Conservation (phyloP, 495 filamentous ascomycete genomes). For the Aspergillus asperescens region DNA sequence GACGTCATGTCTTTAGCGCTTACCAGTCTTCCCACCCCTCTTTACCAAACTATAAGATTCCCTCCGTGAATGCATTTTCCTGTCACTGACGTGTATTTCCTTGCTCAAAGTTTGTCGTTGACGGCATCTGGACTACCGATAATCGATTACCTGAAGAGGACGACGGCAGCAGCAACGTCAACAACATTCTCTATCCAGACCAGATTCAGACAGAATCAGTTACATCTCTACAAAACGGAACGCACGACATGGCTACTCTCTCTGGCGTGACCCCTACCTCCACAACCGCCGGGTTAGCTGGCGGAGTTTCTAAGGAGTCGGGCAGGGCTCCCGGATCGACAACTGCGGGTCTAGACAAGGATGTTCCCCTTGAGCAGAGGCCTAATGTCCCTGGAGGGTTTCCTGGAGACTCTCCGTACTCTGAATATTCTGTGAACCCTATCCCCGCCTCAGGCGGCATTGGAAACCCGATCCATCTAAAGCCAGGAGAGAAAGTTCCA, state of each 20-base stretch:
- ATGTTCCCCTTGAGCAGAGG: constrained; percentile 55
- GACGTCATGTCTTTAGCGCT: constrained; percentile 31
- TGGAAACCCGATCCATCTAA: constrained; percentile 71
- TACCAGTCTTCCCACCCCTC: not conserved
- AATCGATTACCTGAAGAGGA: constrained; percentile 69
- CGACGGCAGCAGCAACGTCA: constrained; percentile 72
- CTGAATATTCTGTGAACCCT: constrained; percentile 62
- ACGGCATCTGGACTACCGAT: constrained; percentile 80
- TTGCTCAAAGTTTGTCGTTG: constrained; percentile 74
- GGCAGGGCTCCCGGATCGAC: constrained; percentile 53
- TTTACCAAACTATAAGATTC: constrained; percentile 23
- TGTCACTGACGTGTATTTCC: constrained; percentile 14
- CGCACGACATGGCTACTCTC: constrained; percentile 46
- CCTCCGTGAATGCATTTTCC: constrained; percentile 6
- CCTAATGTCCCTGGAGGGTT: constrained; percentile 55
- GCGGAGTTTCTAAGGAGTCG: constrained; percentile 57
- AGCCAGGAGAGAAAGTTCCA: constrained; percentile 76
- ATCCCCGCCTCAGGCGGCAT: constrained; percentile 68
- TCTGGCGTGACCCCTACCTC: constrained; percentile 65
- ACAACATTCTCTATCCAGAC: constrained; percentile 79
- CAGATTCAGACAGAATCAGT: constrained; percentile 52
- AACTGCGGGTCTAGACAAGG: constrained; percentile 58
- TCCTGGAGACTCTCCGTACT: not conserved
- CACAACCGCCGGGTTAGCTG: constrained; percentile 69
- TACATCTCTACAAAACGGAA: constrained; percentile 26